Conservation (phyloP, 352 stramenopile species). For the Sclerospora graminicola region DNA sequence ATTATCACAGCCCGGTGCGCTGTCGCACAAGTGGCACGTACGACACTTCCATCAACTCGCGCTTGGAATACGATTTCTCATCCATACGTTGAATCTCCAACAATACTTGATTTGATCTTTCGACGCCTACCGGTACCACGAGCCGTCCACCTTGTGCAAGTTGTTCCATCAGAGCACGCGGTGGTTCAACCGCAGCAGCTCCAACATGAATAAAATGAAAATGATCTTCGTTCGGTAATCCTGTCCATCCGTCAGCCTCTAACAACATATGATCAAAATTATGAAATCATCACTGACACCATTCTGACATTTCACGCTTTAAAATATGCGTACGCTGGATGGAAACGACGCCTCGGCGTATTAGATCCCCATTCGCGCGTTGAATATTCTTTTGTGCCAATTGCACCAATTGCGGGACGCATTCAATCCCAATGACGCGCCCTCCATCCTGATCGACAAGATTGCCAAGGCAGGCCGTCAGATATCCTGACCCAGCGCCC, state of each 20-base stretch:
- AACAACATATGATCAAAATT: background rate
- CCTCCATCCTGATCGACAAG: slow-evolving; percentile 53
- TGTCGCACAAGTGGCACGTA: slow-evolving; percentile 72
- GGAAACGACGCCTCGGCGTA: slow-evolving; percentile 53
- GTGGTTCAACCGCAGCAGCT: slow-evolving; percentile 83
- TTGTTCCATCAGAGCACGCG: slow-evolving; percentile 84
- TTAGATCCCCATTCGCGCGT: slow-evolving; percentile 68
- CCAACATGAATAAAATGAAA: slow-evolving; percentile 98
- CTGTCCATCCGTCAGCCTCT: slow-evolving; percentile 87
- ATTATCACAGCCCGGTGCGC: slow-evolving; percentile 32
- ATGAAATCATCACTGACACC: too few species aligned
- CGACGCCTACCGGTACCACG: slow-evolving; percentile 85
- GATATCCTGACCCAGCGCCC: slow-evolving; percentile 90
- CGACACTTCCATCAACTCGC: slow-evolving; percentile 54
- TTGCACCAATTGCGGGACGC: slow-evolving; percentile 83
- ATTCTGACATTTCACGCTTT: too few species aligned
- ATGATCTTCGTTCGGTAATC: slow-evolving; percentile 80
- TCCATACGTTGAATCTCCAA: slow-evolving; percentile 55
- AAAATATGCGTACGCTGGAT: too few species aligned
- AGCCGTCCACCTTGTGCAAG: slow-evolving; percentile 85
- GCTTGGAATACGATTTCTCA: slow-evolving; percentile 30
- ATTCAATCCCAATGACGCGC: slow-evolving; percentile 87
- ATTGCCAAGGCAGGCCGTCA: slow-evolving; percentile 87
- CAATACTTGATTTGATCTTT: slow-evolving; percentile 53
- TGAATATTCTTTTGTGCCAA: slow-evolving; percentile 83